These are phyloP conservation scores for Fusarium temperatum DNA, from an alignment of 2,329 filamentous ascomycete species.

Conservation along the genomic window DNA sequence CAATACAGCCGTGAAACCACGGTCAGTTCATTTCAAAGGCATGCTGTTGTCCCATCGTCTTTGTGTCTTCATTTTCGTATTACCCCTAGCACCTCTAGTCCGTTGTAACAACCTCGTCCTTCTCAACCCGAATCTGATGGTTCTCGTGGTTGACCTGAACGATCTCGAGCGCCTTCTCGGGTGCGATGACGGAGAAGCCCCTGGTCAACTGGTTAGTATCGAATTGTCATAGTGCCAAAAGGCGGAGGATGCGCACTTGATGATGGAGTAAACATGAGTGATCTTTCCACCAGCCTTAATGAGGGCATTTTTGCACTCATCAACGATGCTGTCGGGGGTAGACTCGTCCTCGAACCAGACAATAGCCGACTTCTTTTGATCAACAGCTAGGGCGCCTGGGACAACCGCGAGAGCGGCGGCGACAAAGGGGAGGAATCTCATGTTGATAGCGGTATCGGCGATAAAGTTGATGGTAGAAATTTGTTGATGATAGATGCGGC, in stretches of 20 bases:
- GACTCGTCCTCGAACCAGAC: slow-evolving; percentile 78
- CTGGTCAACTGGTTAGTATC: slow-evolving; percentile 55
- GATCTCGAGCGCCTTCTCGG: slow-evolving; percentile 72
- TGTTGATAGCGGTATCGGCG: slow-evolving; percentile 50
- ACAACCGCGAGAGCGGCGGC: slow-evolving; percentile 65
- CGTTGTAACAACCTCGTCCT: slow-evolving; percentile 73
- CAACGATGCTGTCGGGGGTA: slow-evolving; percentile 70
- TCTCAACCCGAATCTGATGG: slow-evolving; percentile 68
- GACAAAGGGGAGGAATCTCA: slow-evolving; percentile 69
- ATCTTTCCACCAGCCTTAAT: slow-evolving; percentile 76
- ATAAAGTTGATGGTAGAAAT: not conserved
- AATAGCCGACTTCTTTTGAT: slow-evolving; percentile 77
- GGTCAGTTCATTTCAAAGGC: slow-evolving; percentile 16
- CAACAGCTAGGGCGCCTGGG: slow-evolving; percentile 69
- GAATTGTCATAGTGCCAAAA: not conserved
- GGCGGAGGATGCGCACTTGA: slow-evolving; percentile 63
- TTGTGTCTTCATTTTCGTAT: slow-evolving; percentile 3
- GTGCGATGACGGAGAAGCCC: slow-evolving; percentile 80
- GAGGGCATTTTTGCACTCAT: slow-evolving; percentile 77
- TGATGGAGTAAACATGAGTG: slow-evolving; percentile 77
- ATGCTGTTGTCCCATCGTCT: slow-evolving; percentile 16
- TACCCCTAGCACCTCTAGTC: slow-evolving; percentile 7
- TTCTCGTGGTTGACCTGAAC: slow-evolving; percentile 69
- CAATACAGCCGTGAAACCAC: not conserved
- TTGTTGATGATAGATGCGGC: not conserved